Evolutionary conservation across 257 asterid genomes (phyloP).

Genomic region (Nicotiana sylvestris): DNA sequence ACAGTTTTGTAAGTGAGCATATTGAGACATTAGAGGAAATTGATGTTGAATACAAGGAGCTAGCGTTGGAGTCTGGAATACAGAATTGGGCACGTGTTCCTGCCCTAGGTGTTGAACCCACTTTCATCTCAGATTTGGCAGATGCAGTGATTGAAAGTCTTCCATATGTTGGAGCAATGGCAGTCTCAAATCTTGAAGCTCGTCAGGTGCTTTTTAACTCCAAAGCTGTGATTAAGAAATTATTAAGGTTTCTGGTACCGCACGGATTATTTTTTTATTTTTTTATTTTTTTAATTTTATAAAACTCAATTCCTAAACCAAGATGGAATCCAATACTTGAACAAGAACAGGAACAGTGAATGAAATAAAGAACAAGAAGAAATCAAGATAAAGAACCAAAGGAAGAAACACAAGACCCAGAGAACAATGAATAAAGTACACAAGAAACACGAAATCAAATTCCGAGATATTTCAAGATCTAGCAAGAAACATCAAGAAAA

Average conservation of each 20-base stretch:
- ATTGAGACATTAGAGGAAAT: conserved; percentile 98
- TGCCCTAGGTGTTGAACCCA: conserved; percentile 92
- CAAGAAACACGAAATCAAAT: no score
- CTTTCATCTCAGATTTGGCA: conserved; percentile 90
- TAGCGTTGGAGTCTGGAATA: conserved; percentile 92
- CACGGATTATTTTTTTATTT: no score
- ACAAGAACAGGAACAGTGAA: no score
- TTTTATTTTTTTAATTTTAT: no score
- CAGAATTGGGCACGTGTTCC: conserved; percentile 99
- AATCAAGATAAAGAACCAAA: no score
- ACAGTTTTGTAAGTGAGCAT: conserved; percentile 97
- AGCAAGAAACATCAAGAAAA: background rate
- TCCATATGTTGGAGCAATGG: conserved; percentile 99
- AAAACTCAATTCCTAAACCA: no score
- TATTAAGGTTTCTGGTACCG: background rate
- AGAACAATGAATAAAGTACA: no score
- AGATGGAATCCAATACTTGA: no score
- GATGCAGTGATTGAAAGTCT: conserved; percentile 98
- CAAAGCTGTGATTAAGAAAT: background rate
- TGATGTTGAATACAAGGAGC: conserved; percentile 97
- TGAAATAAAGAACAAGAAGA: no score
- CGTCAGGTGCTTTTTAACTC: conserved; percentile 62
- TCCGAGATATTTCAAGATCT: background rate
- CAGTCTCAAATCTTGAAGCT: conserved; percentile 97
- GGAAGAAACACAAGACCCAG: no score